These are phyloP conservation scores for Globisporangium canariense DNA, from an alignment of 352 stramenopile species.

Conservation along the genomic window DNA sequence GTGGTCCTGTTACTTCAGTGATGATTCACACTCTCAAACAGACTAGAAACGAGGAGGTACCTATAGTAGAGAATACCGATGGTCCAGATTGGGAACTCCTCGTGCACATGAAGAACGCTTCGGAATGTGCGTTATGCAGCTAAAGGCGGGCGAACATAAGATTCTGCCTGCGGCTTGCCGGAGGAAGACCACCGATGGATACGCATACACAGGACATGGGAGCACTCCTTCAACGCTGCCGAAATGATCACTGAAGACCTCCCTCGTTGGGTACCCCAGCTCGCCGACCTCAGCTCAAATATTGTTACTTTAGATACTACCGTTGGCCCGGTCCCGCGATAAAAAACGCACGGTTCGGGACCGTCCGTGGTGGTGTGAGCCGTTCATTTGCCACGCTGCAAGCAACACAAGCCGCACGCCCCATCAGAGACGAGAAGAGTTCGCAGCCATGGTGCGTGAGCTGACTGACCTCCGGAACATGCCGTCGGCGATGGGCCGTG, in stretches of 20 bases:
- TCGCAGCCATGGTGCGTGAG: slow-evolving; percentile 21
- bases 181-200: too few species aligned
- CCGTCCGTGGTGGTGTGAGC: slow-evolving; percentile 27
- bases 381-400: slow-evolving; percentile 33
- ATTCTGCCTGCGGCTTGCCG: too few species aligned
- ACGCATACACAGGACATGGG: too few species aligned
- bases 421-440: slow-evolving; percentile 14
- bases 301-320: slow-evolving; percentile 9
- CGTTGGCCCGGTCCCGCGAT: slow-evolving; percentile 16
- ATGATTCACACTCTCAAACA: background rate
- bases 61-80: slow-evolving; percentile 16
- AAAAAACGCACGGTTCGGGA: slow-evolving; percentile 12
- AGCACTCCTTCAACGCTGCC: background rate
- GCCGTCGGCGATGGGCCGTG: too few species aligned
- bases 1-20: slow-evolving; percentile 15
- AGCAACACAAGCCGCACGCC: slow-evolving; percentile 5
- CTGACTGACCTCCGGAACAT: slow-evolving; percentile 14
- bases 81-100: slow-evolving; percentile 1
- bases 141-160: too few species aligned
- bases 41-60: background rate
- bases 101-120: background rate
- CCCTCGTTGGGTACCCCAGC: background rate
- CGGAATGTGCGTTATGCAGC: background rate
- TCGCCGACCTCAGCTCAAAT: background rate
- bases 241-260: background rate